These are phyloP conservation scores for Penicillium sp. DNA, from an alignment of 2,329 filamentous ascomycete species.

Conservation along the genomic window DNA sequence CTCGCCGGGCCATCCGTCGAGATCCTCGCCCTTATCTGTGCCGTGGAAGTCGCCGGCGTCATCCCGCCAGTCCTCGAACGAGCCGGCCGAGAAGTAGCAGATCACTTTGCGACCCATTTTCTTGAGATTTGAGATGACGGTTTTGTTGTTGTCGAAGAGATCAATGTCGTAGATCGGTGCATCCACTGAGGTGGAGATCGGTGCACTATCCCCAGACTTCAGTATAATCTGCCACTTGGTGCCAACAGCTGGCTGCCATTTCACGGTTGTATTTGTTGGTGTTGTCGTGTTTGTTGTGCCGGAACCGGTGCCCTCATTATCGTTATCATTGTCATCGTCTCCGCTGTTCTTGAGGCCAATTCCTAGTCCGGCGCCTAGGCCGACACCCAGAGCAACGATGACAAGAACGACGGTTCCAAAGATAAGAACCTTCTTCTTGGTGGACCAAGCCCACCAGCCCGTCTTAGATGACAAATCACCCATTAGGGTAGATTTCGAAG, in stretches of 20 bases:
- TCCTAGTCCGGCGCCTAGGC: constrained; percentile 58
- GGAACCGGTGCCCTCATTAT: constrained; percentile 24
- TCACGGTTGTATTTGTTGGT: constrained; percentile 25
- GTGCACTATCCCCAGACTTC: constrained; percentile 18
- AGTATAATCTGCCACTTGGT: constrained; percentile 64
- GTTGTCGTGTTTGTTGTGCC: constrained; percentile 23
- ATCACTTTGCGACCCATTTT: constrained; percentile 59
- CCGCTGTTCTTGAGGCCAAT: constrained; percentile 49
- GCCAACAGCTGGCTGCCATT: constrained; percentile 55
- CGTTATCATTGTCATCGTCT: constrained; percentile 24
- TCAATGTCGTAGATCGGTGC: constrained; percentile 62
- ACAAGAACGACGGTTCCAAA: constrained; percentile 22
- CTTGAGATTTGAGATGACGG: constrained; percentile 51
- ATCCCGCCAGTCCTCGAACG: constrained; percentile 62
- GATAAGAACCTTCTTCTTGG: constrained; percentile 36
- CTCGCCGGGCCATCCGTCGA: constrained; percentile 66
- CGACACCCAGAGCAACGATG: constrained; percentile 52
- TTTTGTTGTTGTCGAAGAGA: constrained; percentile 53
- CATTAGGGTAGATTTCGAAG: not conserved
- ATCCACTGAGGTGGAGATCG: constrained; percentile 46
- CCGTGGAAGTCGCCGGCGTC: constrained; percentile 57
- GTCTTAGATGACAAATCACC: constrained; percentile 18
- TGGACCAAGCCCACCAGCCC: constrained; percentile 30
- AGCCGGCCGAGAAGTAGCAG: constrained; percentile 73
- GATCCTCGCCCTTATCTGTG: constrained; percentile 55